Percentiles rank a stretch among this genome's conserved stretches.
phyloP scores from a whole-genome alignment of 192 early-diverging fungal species.

The Dissophora ornata region DNA sequence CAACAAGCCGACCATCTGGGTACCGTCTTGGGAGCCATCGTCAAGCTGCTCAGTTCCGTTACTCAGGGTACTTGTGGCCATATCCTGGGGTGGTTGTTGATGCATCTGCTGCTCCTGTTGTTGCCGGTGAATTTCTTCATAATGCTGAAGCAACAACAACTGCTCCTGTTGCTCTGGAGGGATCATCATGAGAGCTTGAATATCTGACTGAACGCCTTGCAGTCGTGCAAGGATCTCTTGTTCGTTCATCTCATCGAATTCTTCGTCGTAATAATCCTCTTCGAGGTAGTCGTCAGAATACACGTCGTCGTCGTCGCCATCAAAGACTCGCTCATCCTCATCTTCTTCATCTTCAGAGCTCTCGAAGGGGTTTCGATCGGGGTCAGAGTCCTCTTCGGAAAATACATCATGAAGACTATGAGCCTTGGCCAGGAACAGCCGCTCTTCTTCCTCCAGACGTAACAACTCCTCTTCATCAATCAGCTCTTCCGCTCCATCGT shows the following conservation, averaged over 20 bases:
- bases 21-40: background rate
- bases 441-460: constrained; percentile 40
- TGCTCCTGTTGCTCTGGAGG: constrained; percentile 53
- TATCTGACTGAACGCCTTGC: constrained; percentile 28
- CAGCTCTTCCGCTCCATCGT: constrained; percentile 28
- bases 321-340: constrained; percentile 22
- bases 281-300: constrained; percentile 58
- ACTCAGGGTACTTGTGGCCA: too few relatives aligned
- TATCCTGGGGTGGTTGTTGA: background rate
- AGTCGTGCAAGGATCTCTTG: constrained; percentile 31
- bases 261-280: constrained; percentile 38
- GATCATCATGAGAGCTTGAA: constrained; percentile 51
- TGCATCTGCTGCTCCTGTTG: constrained; percentile 27
- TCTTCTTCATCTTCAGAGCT: constrained; percentile 48
- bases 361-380: constrained; percentile 33
- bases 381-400: constrained; percentile 45
- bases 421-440: constrained; percentile 28
- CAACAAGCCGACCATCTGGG: constrained; percentile 5
- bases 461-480: constrained; percentile 48
- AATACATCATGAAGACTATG: constrained; percentile 35
- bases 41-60: background rate
- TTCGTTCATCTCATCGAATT: constrained; percentile 38
- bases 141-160: constrained; percentile 42
- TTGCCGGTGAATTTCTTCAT: constrained; percentile 37
- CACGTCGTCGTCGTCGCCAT: constrained; percentile 32